phyloP scores from a whole-genome alignment of 805 yeast genomes.

The Cyberlindnera mycetangii region DNA sequence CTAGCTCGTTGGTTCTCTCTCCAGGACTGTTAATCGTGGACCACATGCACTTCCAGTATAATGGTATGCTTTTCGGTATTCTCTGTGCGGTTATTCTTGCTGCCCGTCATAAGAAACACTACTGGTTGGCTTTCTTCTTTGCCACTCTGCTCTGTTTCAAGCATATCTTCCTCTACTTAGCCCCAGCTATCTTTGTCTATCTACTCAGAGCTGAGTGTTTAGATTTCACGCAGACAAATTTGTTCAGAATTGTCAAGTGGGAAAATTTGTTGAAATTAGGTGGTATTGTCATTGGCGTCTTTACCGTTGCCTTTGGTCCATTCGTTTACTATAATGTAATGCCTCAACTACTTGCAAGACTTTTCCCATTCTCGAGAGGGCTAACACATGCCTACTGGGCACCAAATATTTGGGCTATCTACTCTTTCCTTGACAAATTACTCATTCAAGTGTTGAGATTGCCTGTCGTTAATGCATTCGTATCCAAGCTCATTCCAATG shows the following conservation, averaged over 20 bases:
- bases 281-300: slow-evolving; percentile 55
- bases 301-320: slow-evolving; percentile 73
- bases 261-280: slow-evolving; percentile 59
- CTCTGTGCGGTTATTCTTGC: slow-evolving; percentile 69
- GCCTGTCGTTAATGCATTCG: slow-evolving; percentile 38
- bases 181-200: slow-evolving; percentile 89
- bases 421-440: slow-evolving; percentile 76
- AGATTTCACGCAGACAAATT: slow-evolving; percentile 33
- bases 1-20: slow-evolving; percentile 76
- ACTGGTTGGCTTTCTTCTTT: slow-evolving; percentile 67
- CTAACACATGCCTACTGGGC: slow-evolving; percentile 99
- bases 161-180: slow-evolving; percentile 88
- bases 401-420: slow-evolving; percentile 95
- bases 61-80: slow-evolving; percentile 89
- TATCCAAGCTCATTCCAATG: slow-evolving; percentile 34
- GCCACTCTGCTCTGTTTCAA: slow-evolving; percentile 83
- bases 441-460: slow-evolving; percentile 44
- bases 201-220: slow-evolving; percentile 71
- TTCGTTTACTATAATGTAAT: slow-evolving; percentile 56
- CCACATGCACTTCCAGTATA: slow-evolving; percentile 96
- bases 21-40: slow-evolving; percentile 92
- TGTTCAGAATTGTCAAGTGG: slow-evolving; percentile 47
- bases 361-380: slow-evolving; percentile 94
- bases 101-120: slow-evolving; percentile 56
- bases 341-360: slow-evolving; percentile 60